Percentiles rank a stretch among this genome's conserved stretches.
Evolutionary conservation across 2,329 filamentous ascomycete genomes (phyloP).

Genomic region (Penicillium sp.): DNA sequence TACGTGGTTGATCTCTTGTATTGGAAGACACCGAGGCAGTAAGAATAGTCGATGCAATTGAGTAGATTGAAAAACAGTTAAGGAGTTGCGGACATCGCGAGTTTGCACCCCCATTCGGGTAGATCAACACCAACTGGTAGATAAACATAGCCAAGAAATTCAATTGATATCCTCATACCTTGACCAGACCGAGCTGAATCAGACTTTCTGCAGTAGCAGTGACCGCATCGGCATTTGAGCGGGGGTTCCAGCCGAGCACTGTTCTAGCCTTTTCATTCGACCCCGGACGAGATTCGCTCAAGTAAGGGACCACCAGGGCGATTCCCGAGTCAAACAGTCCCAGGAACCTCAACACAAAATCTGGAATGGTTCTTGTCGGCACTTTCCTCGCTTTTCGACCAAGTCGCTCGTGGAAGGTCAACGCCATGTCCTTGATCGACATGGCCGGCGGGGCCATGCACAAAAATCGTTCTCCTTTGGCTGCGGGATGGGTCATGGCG

Average conservation of each 20-base stretch:
- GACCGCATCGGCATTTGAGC: slow-evolving; percentile 10
- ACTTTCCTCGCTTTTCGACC: slow-evolving; percentile 9
- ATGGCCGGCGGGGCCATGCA: slow-evolving; percentile 10
- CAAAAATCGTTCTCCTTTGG: slow-evolving; percentile 12
- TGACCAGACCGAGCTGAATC: neutral
- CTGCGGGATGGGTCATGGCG: slow-evolving; percentile 15
- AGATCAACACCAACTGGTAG: neutral
- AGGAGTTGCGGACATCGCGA: neutral
- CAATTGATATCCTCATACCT: neutral
- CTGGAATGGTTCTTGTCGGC: slow-evolving; percentile 10
- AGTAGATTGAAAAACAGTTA: neutral
- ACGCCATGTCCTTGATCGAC: slow-evolving; percentile 11
- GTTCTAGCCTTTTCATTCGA: slow-evolving; percentile 15
- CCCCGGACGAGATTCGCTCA: slow-evolving; percentile 7
- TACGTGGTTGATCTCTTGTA: neutral
- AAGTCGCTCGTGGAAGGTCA: slow-evolving; percentile 6
- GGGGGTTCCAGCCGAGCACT: slow-evolving; percentile 13
- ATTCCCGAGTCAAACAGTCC: slow-evolving; percentile 11
- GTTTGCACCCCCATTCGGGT: neutral
- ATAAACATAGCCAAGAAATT: neutral
- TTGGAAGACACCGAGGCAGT: neutral
- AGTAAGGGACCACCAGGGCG: slow-evolving; percentile 6
- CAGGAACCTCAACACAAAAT: slow-evolving; percentile 9
- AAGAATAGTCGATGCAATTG: neutral
- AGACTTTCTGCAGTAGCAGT: slow-evolving; percentile 15